Conservation (phyloP, 768 basidiomycete genomes). For the Leucogyrophana mollusca region DNA sequence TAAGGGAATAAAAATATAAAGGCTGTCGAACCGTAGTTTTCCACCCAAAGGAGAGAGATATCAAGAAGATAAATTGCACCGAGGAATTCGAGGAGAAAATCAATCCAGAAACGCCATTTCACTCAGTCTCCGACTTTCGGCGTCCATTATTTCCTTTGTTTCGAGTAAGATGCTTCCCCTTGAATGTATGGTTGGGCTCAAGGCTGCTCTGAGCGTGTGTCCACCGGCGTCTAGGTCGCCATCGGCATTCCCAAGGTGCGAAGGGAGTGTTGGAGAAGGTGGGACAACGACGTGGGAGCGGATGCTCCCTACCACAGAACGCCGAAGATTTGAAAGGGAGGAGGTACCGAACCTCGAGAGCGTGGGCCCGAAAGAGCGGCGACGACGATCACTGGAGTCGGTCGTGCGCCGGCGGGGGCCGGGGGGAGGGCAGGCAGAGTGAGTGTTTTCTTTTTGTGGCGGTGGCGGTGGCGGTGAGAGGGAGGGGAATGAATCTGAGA, state of each 20-base stretch:
- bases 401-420: conserved; percentile 17
- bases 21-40: too few relatives aligned
- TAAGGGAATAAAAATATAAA: too few relatives aligned
- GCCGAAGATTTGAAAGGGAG: conserved; percentile 45
- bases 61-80: too few relatives aligned
- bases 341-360: conserved; percentile 31
- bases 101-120: conserved; percentile 66
- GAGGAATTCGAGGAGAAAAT: background rate
- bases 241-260: conserved; percentile 3
- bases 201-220: conserved; percentile 35
- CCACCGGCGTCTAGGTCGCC: conserved; percentile 9
- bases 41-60: too few relatives aligned
- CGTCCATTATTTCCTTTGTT: conserved; percentile 57
- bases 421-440: background rate
- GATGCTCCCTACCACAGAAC: conserved; percentile 40
- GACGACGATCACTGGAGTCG: conserved; percentile 14
- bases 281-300: conserved; percentile 29
- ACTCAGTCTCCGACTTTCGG: conserved; percentile 65
- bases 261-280: conserved; percentile 34
- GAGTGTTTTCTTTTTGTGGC: conserved; percentile 18
- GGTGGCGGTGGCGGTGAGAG: conserved; percentile 9
- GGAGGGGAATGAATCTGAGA: conserved; percentile 22
- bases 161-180: conserved; percentile 54
- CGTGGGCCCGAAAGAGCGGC: background rate
- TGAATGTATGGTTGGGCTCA: conserved; percentile 60